Conservation (phyloP, 768 basidiomycete species). For the Calocybe indica region DNA sequence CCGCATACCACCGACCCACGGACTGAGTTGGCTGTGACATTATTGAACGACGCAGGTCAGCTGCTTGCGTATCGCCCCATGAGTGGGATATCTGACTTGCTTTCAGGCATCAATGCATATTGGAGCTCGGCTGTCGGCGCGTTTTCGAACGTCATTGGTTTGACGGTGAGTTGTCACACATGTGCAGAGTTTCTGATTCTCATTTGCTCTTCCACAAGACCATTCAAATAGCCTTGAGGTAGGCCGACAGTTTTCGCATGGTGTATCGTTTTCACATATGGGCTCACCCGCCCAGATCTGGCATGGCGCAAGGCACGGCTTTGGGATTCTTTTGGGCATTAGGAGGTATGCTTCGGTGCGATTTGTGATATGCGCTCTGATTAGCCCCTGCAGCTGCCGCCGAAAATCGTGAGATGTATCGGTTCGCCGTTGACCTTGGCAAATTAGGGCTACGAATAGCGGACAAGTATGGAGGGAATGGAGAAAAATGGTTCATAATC, state of each 20-base stretch:
- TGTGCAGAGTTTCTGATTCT: not conserved
- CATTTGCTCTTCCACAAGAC: constrained; percentile 32
- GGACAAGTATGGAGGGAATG: constrained; percentile 53
- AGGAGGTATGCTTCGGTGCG: constrained; percentile 34
- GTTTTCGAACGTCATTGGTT: constrained; percentile 57
- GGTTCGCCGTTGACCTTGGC: constrained; percentile 63
- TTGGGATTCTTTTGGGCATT: constrained; percentile 72
- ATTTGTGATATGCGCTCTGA: constrained; percentile 1
- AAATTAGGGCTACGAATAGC: constrained; percentile 65
- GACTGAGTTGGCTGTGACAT: constrained; percentile 55
- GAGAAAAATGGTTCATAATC: constrained; percentile 58
- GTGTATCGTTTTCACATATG: not conserved
- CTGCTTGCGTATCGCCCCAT: not conserved
- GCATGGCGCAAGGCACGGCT: constrained; percentile 64
- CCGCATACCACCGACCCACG: constrained; percentile 55
- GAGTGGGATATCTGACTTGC: not conserved
- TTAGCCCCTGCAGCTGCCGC: constrained; percentile 37
- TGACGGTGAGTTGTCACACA: constrained; percentile 43
- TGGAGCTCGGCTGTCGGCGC: constrained; percentile 55
- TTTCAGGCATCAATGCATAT: constrained; percentile 59
- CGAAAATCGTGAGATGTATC: constrained; percentile 56
- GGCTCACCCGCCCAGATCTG: constrained; percentile 35
- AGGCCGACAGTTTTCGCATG: constrained; percentile 11
- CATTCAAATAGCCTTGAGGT: constrained; percentile 61
- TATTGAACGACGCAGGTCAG: constrained; percentile 66